These are phyloP conservation scores for Hemisphaericaspora subhashii DNA, from an alignment of 1,139 yeast species.

Conservation along the genomic window DNA sequence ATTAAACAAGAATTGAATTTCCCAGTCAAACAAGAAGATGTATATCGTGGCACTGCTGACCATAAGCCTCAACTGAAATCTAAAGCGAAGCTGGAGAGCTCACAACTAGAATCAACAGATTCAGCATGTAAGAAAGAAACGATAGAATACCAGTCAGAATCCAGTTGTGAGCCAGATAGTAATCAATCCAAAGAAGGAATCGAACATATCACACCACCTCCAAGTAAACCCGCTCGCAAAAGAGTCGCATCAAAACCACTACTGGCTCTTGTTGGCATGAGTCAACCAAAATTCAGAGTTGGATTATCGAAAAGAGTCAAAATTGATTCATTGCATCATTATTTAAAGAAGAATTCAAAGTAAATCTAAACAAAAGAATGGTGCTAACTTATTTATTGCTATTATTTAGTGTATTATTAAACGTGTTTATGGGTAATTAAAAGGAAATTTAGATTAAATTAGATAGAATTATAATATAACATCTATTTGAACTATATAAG, in stretches of 20 bases:
- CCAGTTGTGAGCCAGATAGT: neutral
- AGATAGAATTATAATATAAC: neutral
- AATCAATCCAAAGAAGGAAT: neutral
- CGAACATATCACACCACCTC: neutral
- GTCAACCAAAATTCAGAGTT: conserved; percentile 21
- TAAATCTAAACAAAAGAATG: no score
- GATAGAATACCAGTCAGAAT: neutral
- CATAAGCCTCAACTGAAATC: neutral
- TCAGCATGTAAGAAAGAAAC: neutral
- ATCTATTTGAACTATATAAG: neutral
- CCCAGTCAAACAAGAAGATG: neutral
- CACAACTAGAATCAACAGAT: no score
- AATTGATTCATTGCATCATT: conserved; percentile 34
- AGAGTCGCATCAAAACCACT: conserved; percentile 14
- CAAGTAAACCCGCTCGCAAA: conserved; percentile 6
- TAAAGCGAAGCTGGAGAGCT: no score
- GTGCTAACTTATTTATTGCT: conserved; percentile 1
- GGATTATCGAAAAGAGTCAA: conserved; percentile 33
- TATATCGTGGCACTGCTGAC: neutral
- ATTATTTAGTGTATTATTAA: no score
- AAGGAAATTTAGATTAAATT: neutral
- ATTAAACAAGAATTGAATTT: neutral
- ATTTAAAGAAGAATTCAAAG: conserved; percentile 12
- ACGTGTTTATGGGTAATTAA: neutral
- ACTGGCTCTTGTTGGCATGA: conserved; percentile 14